These are phyloP conservation scores for Pseudotsuga menziesii DNA, from an alignment of 75 land plant species.

Conservation along the genomic window DNA sequence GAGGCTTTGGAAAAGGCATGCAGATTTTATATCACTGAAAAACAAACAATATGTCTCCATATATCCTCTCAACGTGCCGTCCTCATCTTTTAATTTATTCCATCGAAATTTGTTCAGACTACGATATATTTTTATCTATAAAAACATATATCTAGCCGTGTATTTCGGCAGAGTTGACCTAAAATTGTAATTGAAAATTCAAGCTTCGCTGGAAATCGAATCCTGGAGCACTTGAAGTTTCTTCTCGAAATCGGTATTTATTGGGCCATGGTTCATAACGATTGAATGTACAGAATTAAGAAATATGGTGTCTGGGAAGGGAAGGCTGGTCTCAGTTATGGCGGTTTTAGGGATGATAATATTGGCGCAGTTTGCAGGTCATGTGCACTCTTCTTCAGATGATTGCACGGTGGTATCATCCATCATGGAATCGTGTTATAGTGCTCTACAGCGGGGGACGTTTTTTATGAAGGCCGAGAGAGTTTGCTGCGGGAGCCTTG, in stretches of 20 bases:
- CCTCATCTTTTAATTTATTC: not conserved
- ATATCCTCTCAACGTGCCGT: not conserved
- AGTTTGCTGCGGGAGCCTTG: not conserved
- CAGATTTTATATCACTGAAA: not conserved
- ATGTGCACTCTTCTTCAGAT: not conserved
- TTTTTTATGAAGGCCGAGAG: conserved; percentile 3
- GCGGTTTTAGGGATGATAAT: not conserved
- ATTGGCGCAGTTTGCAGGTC: not conserved
- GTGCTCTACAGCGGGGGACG: not conserved
- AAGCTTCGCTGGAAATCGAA: not conserved
- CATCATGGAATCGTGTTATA: not conserved
- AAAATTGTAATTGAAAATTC: not conserved
- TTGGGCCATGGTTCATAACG: not conserved
- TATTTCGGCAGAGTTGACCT: not conserved
- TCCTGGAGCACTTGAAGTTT: not conserved
- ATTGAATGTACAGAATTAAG: no score
- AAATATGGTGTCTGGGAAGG: not conserved
- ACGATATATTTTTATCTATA: not conserved
- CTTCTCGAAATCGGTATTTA: not conserved
- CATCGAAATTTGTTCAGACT: not conserved
- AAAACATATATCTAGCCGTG: not conserved
- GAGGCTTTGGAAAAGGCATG: not conserved
- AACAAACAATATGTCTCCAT: not conserved
- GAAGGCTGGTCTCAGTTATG: not conserved
- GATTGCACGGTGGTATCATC: not conserved